phyloP scores from a whole-genome alignment of 2,329 filamentous ascomycete species.

The Paracorniculantispora psalliotae region DNA sequence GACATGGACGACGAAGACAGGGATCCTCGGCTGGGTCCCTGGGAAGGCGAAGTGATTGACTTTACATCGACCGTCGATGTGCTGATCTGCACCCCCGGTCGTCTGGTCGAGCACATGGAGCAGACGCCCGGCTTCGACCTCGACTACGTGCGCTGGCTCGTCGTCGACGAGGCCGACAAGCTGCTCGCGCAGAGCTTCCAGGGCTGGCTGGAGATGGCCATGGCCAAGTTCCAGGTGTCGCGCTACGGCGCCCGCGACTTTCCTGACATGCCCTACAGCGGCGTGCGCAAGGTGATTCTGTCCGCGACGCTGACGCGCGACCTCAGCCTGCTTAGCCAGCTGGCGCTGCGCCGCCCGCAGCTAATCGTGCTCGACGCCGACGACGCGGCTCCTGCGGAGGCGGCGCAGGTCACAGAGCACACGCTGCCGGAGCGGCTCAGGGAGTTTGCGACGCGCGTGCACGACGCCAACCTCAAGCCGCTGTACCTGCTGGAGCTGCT shows the following conservation, averaged over 20 bases:
- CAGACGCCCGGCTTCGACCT: conserved; percentile 78
- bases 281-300: conserved; percentile 74
- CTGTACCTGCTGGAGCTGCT: conserved; percentile 80
- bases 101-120: conserved; percentile 85
- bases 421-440: conserved; percentile 57
- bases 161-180: conserved; percentile 92
- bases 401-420: conserved; percentile 41
- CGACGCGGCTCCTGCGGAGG: conserved; percentile 37
- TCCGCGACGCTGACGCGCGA: conserved; percentile 92
- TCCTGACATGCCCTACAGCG: conserved; percentile 45
- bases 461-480: conserved; percentile 68
- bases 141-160: conserved; percentile 75
- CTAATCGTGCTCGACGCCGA: conserved; percentile 68
- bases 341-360: conserved; percentile 69
- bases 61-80: conserved; percentile 75
- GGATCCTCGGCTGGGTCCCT: conserved; percentile 27
- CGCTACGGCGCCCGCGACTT: conserved; percentile 50
- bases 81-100: conserved; percentile 84
- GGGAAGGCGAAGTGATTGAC: conserved; percentile 51
- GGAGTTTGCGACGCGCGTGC: conserved; percentile 64
- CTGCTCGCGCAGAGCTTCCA: conserved; percentile 88
- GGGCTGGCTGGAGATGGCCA: conserved; percentile 75
- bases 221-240: conserved; percentile 51
- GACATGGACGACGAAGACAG: conserved; percentile 13
- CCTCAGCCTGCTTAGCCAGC: conserved; percentile 68